Base-by-base conservation (phyloP, 2,329 filamentous ascomycete species). In the Aspergillus fumigatiaffinis region DNA sequence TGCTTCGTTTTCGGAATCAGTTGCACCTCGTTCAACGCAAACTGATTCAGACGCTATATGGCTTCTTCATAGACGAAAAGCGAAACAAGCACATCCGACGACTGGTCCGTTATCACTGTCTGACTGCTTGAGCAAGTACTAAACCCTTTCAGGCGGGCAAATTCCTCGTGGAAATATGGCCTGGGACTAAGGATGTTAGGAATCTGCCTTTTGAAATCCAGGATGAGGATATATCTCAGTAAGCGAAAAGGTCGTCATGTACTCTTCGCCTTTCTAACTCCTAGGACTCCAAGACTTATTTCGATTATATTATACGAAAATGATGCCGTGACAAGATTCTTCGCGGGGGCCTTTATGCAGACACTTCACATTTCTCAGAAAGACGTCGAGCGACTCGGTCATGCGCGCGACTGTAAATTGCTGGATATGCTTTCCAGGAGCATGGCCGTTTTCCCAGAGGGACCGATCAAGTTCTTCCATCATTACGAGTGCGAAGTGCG, bases 121-220 rank as follows among this genome's bases (percentile, higher is more conserved):
- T 4, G n/a, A 38, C 20, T n/a, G 7, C 28, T n/a, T 46, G 14
- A 44, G 20, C 17, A 3, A n/a, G 3, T 23, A 47, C 26, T 35
- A 5, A 32, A 8, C 7, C n/a, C 4, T 44, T 25, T 6, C 25
- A 38, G 47, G 14, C 42, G 17, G 68, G 68, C 1, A 68, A 67
- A 47, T 51, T 65, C 17, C 47, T 71, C 4, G 51, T 63, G 17
- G 68, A 70, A 52, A 32, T 66, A 21, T 25, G 67, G 3, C 52
- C 54, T 9, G 59, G 60, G 12, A 60, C 56, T 26, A 25, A 61
- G 17, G 52, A 55, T 3, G 55, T 57, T 28, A 51, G 57, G 14
- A 28, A 42, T 21, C 14, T 47, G 12, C 49, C 56, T 12, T n/a
- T 21, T n/a, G 49, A 35, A 12, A 25, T 44, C 4, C n/a, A 29